Evolutionary conservation across 345 rosid species (phyloP).

Genomic region (Eucalyptus polybractea): DNA sequence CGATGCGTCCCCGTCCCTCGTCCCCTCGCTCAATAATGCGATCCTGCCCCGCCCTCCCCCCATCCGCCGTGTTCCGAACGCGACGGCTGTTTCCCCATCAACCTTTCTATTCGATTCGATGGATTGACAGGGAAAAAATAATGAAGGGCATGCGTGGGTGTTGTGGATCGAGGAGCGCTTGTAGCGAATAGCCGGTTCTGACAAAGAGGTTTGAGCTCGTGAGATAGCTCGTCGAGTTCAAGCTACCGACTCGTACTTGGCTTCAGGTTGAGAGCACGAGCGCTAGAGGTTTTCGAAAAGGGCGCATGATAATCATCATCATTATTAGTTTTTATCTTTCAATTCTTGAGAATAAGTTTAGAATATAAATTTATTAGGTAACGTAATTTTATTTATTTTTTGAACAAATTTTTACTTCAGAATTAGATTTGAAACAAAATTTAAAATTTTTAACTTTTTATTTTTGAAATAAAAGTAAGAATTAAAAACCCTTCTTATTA

Average conservation of each 20-base stretch:
- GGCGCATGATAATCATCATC: no score
- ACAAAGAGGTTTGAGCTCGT: not conserved
- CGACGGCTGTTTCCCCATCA: not conserved
- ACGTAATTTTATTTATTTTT: no score
- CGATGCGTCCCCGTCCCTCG: not conserved
- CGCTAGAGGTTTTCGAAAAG: not conserved
- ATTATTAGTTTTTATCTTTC: no score
- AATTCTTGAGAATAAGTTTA: no score
- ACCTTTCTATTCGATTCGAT: not conserved
- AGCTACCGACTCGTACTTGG: not conserved
- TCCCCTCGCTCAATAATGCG: not conserved
- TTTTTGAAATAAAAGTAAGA: no score
- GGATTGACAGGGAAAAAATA: not conserved
- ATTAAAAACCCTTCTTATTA: accelerated
- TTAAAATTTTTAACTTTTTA: no score
- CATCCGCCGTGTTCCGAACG: not conserved
- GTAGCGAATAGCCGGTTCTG: not conserved
- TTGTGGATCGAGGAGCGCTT: not conserved
- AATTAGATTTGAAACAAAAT: no score
- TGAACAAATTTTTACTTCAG: no score
- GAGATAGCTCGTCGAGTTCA: not conserved
- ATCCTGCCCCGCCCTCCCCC: not conserved
- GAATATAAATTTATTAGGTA: no score
- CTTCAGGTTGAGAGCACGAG: not conserved
- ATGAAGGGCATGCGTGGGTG: not conserved